Evolutionary conservation across 2,329 filamentous ascomycete genomes (phyloP).

Genomic region (Fusarium lateritium): DNA sequence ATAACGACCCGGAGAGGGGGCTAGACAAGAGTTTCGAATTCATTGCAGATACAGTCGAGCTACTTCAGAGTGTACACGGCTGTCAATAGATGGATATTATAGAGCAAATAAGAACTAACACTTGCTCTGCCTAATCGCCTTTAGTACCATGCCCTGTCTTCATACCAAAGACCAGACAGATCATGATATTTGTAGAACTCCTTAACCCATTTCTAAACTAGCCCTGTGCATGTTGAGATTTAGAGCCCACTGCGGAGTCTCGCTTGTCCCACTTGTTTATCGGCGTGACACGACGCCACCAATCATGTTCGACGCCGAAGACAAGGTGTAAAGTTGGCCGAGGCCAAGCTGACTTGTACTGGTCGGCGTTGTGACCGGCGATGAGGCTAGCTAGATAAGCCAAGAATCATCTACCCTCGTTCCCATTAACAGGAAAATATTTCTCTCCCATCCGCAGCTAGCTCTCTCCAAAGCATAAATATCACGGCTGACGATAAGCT

Average conservation of each 20-base stretch:
- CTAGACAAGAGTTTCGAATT: neutral
- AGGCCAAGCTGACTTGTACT: neutral
- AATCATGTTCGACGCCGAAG: conserved; percentile 10
- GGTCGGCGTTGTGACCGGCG: neutral
- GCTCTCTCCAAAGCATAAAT: too few relatives aligned
- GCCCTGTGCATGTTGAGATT: too few relatives aligned
- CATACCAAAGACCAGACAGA: too few relatives aligned
- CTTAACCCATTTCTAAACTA: too few relatives aligned
- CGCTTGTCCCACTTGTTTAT: too few relatives aligned
- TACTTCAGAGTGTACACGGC: neutral
- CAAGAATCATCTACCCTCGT: neutral
- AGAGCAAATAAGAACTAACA: too few relatives aligned
- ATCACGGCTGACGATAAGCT: too few relatives aligned
- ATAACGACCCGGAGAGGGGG: neutral
- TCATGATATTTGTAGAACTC: too few relatives aligned
- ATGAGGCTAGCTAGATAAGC: too few relatives aligned
- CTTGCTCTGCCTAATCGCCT: too few relatives aligned
- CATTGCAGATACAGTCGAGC: neutral
- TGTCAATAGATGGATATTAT: neutral
- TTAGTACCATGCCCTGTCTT: too few relatives aligned
- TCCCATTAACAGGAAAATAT: accelerated
- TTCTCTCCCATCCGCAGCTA: neutral
- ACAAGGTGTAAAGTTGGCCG: neutral
- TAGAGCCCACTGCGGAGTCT: too few relatives aligned
- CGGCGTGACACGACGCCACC: conserved; percentile 2